These are phyloP conservation scores for Aquilaria malaccensis DNA, from an alignment of 345 rosid species.

Conservation along the genomic window DNA sequence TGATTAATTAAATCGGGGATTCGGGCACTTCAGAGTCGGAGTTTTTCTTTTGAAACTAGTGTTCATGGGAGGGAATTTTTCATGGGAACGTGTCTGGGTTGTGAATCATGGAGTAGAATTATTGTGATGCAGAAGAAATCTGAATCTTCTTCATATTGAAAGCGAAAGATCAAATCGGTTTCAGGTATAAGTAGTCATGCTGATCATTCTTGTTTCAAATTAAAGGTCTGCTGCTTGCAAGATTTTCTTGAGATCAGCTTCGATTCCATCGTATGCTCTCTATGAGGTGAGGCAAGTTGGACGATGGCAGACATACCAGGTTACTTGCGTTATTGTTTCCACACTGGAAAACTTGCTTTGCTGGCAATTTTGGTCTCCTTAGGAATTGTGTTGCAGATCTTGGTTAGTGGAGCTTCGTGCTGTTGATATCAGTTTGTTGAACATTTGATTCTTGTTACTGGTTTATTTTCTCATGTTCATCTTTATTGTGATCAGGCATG, in stretches of 20 bases:
- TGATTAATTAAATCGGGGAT: too few relatives aligned
- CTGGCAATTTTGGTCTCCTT: constrained; percentile 85
- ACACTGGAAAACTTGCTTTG: constrained; percentile 68
- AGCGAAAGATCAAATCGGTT: too few relatives aligned
- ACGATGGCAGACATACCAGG: constrained; percentile 79
- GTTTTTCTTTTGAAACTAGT: too few relatives aligned
- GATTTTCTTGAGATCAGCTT: background rate
- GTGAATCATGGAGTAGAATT: too few relatives aligned
- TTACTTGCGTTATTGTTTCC: constrained; percentile 66
- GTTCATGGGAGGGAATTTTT: too few relatives aligned
- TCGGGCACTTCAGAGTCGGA: too few relatives aligned
- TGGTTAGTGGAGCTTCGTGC: constrained; percentile 40
- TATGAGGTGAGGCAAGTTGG: constrained; percentile 26
- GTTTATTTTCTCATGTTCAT: constrained; percentile 1
- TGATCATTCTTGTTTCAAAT: too few relatives aligned
- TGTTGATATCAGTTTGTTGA: background rate
- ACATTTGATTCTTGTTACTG: background rate
- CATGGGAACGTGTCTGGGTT: too few relatives aligned
- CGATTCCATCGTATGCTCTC: constrained; percentile 22
- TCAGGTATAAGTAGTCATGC: too few relatives aligned
- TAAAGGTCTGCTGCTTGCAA: too few relatives aligned
- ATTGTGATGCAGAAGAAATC: too few relatives aligned
- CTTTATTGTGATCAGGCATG: constrained; percentile 60
- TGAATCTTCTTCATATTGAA: too few relatives aligned
- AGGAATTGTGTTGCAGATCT: constrained; percentile 79